phyloP scores from a whole-genome alignment of 2,329 filamentous ascomycete species.

The Colletotrichum salicis region DNA sequence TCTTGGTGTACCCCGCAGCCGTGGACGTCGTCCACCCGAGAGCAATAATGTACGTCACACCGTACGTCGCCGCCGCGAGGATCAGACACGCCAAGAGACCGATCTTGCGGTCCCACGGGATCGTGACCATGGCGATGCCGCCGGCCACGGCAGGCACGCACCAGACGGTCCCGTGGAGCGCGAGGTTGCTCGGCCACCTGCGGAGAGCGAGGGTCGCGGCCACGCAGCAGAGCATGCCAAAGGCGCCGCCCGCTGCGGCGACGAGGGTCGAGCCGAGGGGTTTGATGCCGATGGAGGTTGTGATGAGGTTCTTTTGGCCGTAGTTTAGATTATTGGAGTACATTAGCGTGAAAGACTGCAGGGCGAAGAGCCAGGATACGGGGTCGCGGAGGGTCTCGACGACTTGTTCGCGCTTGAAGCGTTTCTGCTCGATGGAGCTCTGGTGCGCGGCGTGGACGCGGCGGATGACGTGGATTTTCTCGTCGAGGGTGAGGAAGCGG shows the following conservation, averaged over 20 bases:
- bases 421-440: slow-evolving; percentile 51
- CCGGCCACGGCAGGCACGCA: slow-evolving; percentile 44
- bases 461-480: slow-evolving; percentile 38
- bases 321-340: slow-evolving; percentile 52
- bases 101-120: slow-evolving; percentile 44
- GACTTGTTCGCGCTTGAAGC: slow-evolving; percentile 46
- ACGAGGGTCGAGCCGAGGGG: slow-evolving; percentile 52
- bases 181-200: slow-evolving; percentile 44
- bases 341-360: slow-evolving; percentile 47
- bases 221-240: slow-evolving; percentile 46
- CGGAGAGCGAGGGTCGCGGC: slow-evolving; percentile 45
- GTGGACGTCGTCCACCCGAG: slow-evolving; percentile 51
- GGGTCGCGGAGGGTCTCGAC: slow-evolving; percentile 43
- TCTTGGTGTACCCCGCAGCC: slow-evolving; percentile 54
- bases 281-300: slow-evolving; percentile 47
- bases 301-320: slow-evolving; percentile 51
- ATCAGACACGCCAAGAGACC: slow-evolving; percentile 45
- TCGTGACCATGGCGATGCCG: slow-evolving; percentile 45
- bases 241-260: slow-evolving; percentile 48
- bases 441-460: slow-evolving; percentile 46
- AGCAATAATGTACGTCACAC: slow-evolving; percentile 49
- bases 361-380: slow-evolving; percentile 45
- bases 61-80: slow-evolving; percentile 44
- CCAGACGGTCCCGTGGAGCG: slow-evolving; percentile 45
- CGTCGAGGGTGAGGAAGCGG: slow-evolving; percentile 39